phyloP scores from a whole-genome alignment of 2,329 filamentous ascomycete genomes.

The Verticillium isaacii region DNA sequence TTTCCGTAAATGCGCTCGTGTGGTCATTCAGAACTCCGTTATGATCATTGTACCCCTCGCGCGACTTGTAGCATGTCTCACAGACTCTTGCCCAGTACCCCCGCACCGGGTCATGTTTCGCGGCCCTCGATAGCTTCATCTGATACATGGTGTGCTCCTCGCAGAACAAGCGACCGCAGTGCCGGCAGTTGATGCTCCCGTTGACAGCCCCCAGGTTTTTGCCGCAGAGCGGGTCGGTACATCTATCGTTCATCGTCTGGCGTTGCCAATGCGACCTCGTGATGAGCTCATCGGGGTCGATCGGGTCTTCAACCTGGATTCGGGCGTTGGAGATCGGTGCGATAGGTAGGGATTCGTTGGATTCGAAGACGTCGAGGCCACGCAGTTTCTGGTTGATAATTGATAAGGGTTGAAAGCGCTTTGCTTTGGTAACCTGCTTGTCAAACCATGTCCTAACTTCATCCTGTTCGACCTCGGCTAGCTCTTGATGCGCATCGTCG shows the following conservation, averaged over 20 bases:
- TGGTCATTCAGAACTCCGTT: conserved; percentile 68
- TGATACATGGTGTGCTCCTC: conserved; percentile 99
- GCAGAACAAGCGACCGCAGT: conserved; percentile 90
- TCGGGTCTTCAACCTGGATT: conserved; percentile 35
- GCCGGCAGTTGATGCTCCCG: conserved; percentile 86
- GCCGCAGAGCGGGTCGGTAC: conserved; percentile 82
- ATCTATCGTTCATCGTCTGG: conserved; percentile 67
- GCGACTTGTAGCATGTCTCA: conserved; percentile 98
- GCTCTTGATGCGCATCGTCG: conserved; percentile 85
- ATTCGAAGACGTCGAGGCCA: conserved; percentile 88
- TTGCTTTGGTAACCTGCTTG: conserved; percentile 88
- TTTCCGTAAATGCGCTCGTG: conserved; percentile 62
- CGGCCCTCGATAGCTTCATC: conserved; percentile 91
- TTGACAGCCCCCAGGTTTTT: conserved; percentile 73
- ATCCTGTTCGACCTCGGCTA: conserved; percentile 83
- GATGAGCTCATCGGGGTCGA: conserved; percentile 87
- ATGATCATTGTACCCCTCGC: conserved; percentile 92
- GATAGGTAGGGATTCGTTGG: conserved; percentile 63
- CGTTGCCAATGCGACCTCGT: conserved; percentile 87
- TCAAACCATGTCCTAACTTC: conserved; percentile 98
- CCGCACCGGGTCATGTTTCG: conserved; percentile 81
- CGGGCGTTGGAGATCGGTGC: conserved; percentile 20
- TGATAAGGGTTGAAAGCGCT: conserved; percentile 86
- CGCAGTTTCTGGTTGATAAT: conserved; percentile 91
- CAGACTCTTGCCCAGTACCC: conserved; percentile 94